phyloP scores from a whole-genome alignment of 352 stramenopile genomes.

The Globisporangium spinosum region DNA sequence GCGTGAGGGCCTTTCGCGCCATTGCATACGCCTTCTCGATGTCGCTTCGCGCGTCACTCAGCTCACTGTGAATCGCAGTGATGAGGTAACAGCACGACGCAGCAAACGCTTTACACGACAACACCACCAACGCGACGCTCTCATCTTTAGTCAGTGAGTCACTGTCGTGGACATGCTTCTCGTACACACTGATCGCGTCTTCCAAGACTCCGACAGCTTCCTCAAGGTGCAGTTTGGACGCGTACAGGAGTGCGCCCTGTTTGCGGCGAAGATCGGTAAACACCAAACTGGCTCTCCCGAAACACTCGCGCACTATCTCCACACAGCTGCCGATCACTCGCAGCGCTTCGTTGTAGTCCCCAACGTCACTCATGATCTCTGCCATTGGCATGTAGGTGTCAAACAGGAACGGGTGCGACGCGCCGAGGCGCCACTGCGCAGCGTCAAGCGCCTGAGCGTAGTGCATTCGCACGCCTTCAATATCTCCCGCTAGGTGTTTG shows the following conservation, averaged over 20 bases:
- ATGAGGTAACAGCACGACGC: constrained; percentile 43
- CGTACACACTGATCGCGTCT: constrained; percentile 53
- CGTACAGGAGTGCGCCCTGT: constrained; percentile 37
- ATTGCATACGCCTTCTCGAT: constrained; percentile 42
- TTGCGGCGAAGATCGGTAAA: constrained; percentile 46
- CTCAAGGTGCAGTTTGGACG: constrained; percentile 16
- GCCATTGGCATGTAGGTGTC: constrained; percentile 48
- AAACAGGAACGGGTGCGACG: constrained; percentile 32
- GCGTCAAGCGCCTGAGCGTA: constrained; percentile 33
- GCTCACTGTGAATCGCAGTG: constrained; percentile 18
- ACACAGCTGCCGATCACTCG: constrained; percentile 25
- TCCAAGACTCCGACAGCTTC: constrained; percentile 45
- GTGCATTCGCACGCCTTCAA: constrained; percentile 16
- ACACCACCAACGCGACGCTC: background rate
- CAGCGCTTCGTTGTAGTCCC: constrained; percentile 27
- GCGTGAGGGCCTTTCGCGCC: constrained; percentile 30
- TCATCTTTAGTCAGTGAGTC: constrained; percentile 15
- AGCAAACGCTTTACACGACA: constrained; percentile 22
- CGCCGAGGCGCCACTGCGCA: constrained; percentile 42
- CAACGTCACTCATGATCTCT: constrained; percentile 27
- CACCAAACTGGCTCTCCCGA: constrained; percentile 38
- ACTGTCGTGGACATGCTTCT: constrained; percentile 31
- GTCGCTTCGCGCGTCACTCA: constrained; percentile 18
- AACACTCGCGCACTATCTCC: constrained; percentile 34
- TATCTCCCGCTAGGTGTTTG: constrained; percentile 19